These are phyloP conservation scores for Meira nashicola DNA, from an alignment of 1,284 basidiomycete genomes.

Conservation along the genomic window DNA sequence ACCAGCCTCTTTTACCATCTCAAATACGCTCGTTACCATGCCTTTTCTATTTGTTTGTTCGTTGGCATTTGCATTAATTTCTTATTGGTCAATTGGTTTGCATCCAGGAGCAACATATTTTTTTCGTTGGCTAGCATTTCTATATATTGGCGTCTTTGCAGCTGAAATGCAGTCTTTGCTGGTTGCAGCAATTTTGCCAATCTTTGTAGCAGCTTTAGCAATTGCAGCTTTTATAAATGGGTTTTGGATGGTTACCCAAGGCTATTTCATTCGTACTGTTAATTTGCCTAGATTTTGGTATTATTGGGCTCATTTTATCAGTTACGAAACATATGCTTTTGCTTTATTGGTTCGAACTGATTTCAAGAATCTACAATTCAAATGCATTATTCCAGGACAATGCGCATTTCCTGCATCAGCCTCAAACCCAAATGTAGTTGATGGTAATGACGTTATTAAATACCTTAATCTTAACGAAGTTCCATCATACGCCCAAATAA, in stretches of 20 bases:
- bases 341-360: not conserved
- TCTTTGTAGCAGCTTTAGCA: constrained; percentile 64
- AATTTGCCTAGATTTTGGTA: constrained; percentile 63
- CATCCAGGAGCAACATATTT: constrained; percentile 58
- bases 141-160: constrained; percentile 61
- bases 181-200: constrained; percentile 60
- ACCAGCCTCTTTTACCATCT: constrained; percentile 26
- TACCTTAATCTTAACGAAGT: not conserved
- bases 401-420: constrained; percentile 5
- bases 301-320: constrained; percentile 59
- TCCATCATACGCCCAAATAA: not conserved
- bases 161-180: constrained; percentile 62
- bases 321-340: constrained; percentile 4
- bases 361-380: not conserved
- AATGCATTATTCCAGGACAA: constrained; percentile 38
- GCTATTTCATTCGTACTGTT: constrained; percentile 54
- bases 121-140: constrained; percentile 60
- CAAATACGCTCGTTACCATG: constrained; percentile 50
- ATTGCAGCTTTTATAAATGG: constrained; percentile 62
- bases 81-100: constrained; percentile 57
- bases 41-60: constrained; percentile 54
- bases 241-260: constrained; percentile 60
- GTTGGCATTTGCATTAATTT: constrained; percentile 39
- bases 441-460: not conserved
- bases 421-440: not conserved